Base-by-base conservation (phyloP, 164 flowering plant species). In the Houttuynia cordata region DNA sequence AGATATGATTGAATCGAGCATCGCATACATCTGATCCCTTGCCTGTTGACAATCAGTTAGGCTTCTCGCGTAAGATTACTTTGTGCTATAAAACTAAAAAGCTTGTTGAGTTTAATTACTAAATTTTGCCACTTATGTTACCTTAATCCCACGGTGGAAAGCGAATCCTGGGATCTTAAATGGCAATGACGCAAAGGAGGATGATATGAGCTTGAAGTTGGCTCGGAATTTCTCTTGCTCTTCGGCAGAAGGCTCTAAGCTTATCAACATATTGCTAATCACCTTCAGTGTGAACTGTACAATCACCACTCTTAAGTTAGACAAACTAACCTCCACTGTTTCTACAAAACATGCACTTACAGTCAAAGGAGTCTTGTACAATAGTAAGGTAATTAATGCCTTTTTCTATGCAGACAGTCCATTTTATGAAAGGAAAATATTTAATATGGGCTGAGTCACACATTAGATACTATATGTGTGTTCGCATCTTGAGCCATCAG, bases 241-340 rank as follows among this genome's bases (percentile, higher is more conserved):
- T 57, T 75, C 81, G 0, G 86, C 85, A 1, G 63, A 72, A 14
- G 89, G 86, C 67, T 84, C 86, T 45, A 82, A 68, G 78, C 89
- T 80, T 79, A 84, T 80, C 53, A 84, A 71, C 82, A 82, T 80
- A 74, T 80, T 68, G 51, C 90, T 79, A 34, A 82, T 84, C 57
- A 80, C 85, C 68, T 80, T 79, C 42, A 84, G 73, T 24, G 86
- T 82, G 69, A 82, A 84, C 90, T 84, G 85, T 77, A 78, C 34
- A 69, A 63, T 0, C 10, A 23, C 24, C 37, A 30, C 37, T 30
- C 37, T 30, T 30, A 30, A 30, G 37, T 30, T 30, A n/a, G n/a
- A n/a, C n/a, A n/a, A n/a, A n/a, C n/a, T n/a, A n/a, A n/a, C n/a
- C n/a, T n/a, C n/a, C n/a, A n/a, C n/a, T n/a, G n/a, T n/a, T n/a